Conservation (phyloP, 75 land plant genomes). For the Gnetum montanum region DNA sequence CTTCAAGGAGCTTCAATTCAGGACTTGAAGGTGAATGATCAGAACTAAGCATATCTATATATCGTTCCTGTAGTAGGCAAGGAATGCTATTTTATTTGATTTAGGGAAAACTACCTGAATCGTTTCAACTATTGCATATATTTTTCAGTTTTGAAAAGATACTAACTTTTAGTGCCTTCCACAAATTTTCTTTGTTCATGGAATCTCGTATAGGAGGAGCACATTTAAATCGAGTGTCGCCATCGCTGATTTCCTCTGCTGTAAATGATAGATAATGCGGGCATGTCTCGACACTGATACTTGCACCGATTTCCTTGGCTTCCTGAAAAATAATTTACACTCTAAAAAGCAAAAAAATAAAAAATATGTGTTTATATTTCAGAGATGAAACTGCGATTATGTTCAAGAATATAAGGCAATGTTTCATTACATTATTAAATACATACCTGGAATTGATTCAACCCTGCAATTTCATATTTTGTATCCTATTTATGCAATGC, state of each 20-base stretch:
- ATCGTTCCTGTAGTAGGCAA: constrained; percentile 46
- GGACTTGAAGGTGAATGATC: constrained; percentile 92
- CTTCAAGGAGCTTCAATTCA: constrained; percentile 63
- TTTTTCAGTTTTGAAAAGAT: background rate
- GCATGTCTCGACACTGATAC: constrained; percentile 87
- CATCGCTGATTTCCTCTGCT: constrained; percentile 81
- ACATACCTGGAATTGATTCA: no score
- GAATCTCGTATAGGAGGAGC: constrained; percentile 86
- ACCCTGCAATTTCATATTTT: no score
- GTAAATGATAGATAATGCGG: constrained; percentile 93
- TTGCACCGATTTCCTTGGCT: constrained; percentile 65
- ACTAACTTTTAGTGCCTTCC: constrained; percentile 75
- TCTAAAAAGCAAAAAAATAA: constrained; percentile 1
- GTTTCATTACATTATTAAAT: no score
- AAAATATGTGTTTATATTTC: no score
- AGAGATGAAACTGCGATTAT: no score
- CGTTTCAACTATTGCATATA: background rate
- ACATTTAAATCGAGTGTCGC: constrained; percentile 94
- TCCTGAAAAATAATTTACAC: constrained; percentile 47
- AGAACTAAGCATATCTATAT: constrained; percentile 86
- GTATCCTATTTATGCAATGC: no score
- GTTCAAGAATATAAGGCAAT: no score
- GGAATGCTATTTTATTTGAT: background rate
- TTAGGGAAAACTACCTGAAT: background rate
- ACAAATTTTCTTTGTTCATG: constrained; percentile 50